These are phyloP conservation scores for Pichia sp. DNA, from an alignment of 1,139 yeast species.

Conservation along the genomic window DNA sequence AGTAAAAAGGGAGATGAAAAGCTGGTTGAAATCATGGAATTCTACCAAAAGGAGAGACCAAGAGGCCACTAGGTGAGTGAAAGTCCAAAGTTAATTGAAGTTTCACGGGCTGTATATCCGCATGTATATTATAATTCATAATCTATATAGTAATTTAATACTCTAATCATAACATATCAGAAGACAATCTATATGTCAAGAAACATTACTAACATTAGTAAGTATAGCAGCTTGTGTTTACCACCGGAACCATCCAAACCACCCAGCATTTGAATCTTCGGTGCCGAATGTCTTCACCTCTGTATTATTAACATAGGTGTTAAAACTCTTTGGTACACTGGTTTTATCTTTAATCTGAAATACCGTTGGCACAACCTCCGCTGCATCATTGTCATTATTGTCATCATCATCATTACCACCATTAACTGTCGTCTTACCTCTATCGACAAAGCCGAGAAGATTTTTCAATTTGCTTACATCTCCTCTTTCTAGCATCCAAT, in stretches of 20 bases:
- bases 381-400: constrained; percentile 32
- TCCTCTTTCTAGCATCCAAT: constrained; percentile 69
- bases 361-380: constrained; percentile 26
- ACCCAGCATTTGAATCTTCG: constrained; percentile 21
- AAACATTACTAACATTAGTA: not conserved
- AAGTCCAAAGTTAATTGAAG: not conserved
- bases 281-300: constrained; percentile 26
- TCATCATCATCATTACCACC: constrained; percentile 32
- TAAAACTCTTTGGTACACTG: constrained; percentile 28
- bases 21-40: constrained; percentile 23
- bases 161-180: not conserved
- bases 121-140: constrained; percentile 5
- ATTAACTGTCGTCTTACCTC: constrained; percentile 2
- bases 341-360: constrained; percentile 26
- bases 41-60: constrained; percentile 16
- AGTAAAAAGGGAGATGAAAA: constrained; percentile 16
- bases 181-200: not conserved
- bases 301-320: constrained; percentile 27
- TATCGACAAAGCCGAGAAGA: constrained; percentile 46
- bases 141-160: not conserved
- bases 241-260: constrained; percentile 27
- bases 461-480: constrained; percentile 53
- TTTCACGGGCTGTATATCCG: not conserved
- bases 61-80: not conserved
- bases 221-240: not conserved